These are phyloP conservation scores for Ophiostoma ips DNA, from an alignment of 2,329 filamentous ascomycete genomes.

Conservation along the genomic window DNA sequence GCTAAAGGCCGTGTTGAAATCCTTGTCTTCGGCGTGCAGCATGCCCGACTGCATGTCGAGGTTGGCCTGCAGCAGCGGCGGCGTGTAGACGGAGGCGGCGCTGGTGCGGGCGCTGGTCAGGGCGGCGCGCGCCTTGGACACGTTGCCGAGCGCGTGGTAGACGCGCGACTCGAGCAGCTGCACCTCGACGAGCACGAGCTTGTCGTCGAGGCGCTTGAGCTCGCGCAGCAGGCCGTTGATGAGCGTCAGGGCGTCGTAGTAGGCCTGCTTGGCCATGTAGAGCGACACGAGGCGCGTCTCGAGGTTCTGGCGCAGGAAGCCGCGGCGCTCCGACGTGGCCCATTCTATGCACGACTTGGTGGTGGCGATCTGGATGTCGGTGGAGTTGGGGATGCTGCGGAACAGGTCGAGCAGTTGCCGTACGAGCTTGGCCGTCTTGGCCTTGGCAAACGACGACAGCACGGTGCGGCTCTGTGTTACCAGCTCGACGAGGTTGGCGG, in stretches of 20 bases:
- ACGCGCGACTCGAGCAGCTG: constrained; percentile 93
- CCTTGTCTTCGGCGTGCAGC: constrained; percentile 95
- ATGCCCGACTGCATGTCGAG: constrained; percentile 99
- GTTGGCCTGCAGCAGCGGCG: constrained; percentile 84
- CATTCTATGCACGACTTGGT: constrained; percentile 99
- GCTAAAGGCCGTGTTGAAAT: constrained; percentile 97
- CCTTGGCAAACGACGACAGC: constrained; percentile 93
- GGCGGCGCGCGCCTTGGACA: constrained; percentile 87
- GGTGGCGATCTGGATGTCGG: constrained; percentile 84
- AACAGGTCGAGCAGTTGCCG: constrained; percentile 95
- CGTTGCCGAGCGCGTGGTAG: constrained; percentile 94
- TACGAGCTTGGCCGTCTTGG: constrained; percentile 95
- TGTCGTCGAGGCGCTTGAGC: constrained; percentile 95
- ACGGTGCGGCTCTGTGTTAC: constrained; percentile 82
- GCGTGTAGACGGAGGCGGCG: constrained; percentile 93
- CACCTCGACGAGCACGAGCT: constrained; percentile 93
- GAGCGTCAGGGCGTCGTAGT: constrained; percentile 90
- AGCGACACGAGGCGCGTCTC: constrained; percentile 88
- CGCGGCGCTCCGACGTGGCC: constrained; percentile 86
- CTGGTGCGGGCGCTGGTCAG: constrained; percentile 89
- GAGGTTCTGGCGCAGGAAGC: constrained; percentile 94
- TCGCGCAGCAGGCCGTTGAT: constrained; percentile 95
- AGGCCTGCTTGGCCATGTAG: constrained; percentile 94
- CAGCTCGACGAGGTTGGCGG: constrained; percentile 74
- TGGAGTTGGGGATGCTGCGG: constrained; percentile 81